Evolutionary conservation across 768 basidiomycete genomes (phyloP), one percentile per base, ranked within the genome.

Genomic region (Boletus coccyginus): DNA sequence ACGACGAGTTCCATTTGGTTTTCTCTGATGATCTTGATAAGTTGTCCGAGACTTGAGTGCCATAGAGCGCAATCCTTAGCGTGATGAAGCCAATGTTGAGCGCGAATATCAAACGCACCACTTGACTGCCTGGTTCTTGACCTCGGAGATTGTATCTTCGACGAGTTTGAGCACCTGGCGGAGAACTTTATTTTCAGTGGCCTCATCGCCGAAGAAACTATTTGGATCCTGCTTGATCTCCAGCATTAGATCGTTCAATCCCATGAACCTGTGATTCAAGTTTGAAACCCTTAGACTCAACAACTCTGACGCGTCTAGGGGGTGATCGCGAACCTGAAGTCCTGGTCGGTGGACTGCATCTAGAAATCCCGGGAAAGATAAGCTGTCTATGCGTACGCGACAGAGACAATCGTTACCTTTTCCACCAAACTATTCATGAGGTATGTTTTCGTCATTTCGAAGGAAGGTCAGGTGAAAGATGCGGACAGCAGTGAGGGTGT

Each of bases 41-140:
- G 76, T 66, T 91, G 87, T 13, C 93, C 94, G 39, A 98, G 75
- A 66, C 95, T 98, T 58, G 50, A 42, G 31, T 24, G 8, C n/a
- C 13, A n/a, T 14, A 32, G 8, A 13, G 35, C 27, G 33, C 35
- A 12, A 60, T 53, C 36, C 44, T 62, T 49, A 57, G 17, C 16
- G 44, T 44, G 29, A 54, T 39, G 42, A 55, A 53, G 17, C 19
- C 14, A 45, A 21, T 1, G 27, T 21, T 17, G 35, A 21, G 33
- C 52, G 12, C 12, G 35, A 24, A 49, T 19, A 27, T 40, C 2
- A 38, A n/a, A 46, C 35, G 69, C 63, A 91, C 96, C 94, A 95
- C 77, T 95, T 94, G 12, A 97, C 96, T 3, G 94, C 93, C 70
- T 92, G 89, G 67, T 97, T 97, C 79, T 98, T 98, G 61, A 98